Evolutionary conservation across 306 rosid species (phyloP).

Genomic region (Herpetospermum pedunculosum): DNA sequence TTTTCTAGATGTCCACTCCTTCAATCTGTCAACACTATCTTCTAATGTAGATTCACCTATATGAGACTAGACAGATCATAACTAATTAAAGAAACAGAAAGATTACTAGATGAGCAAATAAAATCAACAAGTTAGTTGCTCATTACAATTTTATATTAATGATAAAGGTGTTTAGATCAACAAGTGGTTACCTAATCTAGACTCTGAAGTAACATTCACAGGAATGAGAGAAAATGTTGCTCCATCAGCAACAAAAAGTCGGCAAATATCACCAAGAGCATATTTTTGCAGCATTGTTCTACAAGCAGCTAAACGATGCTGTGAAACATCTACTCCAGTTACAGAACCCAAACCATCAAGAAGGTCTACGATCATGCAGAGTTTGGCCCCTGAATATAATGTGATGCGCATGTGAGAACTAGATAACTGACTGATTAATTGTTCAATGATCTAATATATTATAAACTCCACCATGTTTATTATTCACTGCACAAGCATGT

Average conservation of each 20-base stretch:
- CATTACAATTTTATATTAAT: neutral
- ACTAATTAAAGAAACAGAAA: conserved; percentile 19
- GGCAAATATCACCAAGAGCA: conserved; percentile 48
- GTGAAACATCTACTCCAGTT: conserved; percentile 83
- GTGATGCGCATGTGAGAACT: neutral
- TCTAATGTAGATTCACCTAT: conserved; percentile 39
- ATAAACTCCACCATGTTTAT: neutral
- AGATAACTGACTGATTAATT: neutral
- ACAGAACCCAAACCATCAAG: conserved; percentile 70
- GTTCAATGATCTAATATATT: neutral
- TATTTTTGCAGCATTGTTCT: conserved; percentile 86
- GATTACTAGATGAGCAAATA: neutral
- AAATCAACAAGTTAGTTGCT: neutral
- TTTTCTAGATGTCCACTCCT: conserved; percentile 77
- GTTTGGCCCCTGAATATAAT: conserved; percentile 68
- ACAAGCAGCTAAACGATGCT: conserved; percentile 80
- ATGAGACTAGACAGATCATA: conserved; percentile 47
- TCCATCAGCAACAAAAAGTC: conserved; percentile 89
- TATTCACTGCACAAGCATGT: neutral
- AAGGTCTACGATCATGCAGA: conserved; percentile 73
- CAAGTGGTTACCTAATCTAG: conserved; percentile 38
- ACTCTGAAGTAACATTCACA: conserved; percentile 13
- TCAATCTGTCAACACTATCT: conserved; percentile 39
- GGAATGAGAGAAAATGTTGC: conserved; percentile 57
- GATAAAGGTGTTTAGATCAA: neutral